phyloP scores from a whole-genome alignment of 108 stramenopile genomes.

The Skeletonema menzelii region DNA sequence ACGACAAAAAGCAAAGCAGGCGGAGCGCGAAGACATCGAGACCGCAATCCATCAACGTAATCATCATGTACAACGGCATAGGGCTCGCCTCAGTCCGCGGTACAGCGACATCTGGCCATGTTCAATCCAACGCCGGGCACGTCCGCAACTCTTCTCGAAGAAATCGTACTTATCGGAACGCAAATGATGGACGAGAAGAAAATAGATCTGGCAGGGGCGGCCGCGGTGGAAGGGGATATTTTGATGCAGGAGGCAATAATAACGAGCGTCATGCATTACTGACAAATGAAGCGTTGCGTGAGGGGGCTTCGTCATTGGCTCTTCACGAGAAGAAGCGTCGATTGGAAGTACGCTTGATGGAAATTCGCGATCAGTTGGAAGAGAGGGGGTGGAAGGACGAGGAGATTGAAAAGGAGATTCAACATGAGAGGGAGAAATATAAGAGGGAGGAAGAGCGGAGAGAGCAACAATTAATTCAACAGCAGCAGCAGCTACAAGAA shows the following conservation, averaged over 20 bases:
- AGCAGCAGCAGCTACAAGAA: neutral
- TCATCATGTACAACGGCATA: slow-evolving; percentile 86
- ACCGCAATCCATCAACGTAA: neutral
- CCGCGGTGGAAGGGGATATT: slow-evolving; percentile 18
- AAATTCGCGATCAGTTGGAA: slow-evolving; percentile 76
- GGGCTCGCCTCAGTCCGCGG: slow-evolving; percentile 89
- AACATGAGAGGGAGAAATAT: slow-evolving; percentile 43
- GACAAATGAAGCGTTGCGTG: slow-evolving; percentile 57
- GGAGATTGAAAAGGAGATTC: slow-evolving; percentile 70
- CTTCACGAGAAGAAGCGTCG: slow-evolving; percentile 65
- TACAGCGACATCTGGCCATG: slow-evolving; percentile 89
- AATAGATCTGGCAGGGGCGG: neutral
- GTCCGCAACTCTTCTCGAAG: slow-evolving; percentile 64
- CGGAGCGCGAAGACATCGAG: too few species aligned
- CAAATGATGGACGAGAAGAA: slow-evolving; percentile 50
- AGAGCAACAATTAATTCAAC: slow-evolving; percentile 22
- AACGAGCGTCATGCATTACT: slow-evolving; percentile 48
- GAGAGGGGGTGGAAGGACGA: slow-evolving; percentile 52
- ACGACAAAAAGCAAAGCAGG: too few species aligned
- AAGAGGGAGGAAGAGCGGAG: neutral
- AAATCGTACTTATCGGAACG: slow-evolving; percentile 49
- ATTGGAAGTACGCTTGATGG: slow-evolving; percentile 75
- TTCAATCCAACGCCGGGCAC: slow-evolving; percentile 83
- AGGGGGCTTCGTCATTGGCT: slow-evolving; percentile 69
- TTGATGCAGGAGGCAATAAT: neutral